Evolutionary conservation across 164 flowering plant species (phyloP).

Genomic region (Buxus sempervirens): DNA sequence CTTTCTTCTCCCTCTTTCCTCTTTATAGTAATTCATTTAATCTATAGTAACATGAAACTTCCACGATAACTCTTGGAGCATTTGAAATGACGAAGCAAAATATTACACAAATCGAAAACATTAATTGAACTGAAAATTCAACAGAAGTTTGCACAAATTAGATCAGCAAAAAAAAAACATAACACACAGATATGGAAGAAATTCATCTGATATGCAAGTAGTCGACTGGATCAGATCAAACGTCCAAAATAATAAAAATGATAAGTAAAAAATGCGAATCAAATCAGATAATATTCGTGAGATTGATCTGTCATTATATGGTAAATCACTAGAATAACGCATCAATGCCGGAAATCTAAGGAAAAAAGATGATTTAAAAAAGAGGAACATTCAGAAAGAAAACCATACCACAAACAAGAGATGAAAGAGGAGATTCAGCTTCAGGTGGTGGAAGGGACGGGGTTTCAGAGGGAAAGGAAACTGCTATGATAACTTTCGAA

Average conservation of each 20-base stretch:
- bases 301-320: too few relatives aligned
- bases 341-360: too few relatives aligned
- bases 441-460: conserved; percentile 18
- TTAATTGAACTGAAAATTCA: not conserved
- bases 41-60: not conserved
- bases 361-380: not conserved
- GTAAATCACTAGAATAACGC: too few relatives aligned
- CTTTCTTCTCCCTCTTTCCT: not conserved
- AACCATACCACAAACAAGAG: conserved; percentile 38
- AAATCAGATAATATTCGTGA: not conserved
- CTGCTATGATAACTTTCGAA: conserved; percentile 15
- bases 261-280: not conserved
- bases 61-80: not conserved
- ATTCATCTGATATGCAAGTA: not conserved
- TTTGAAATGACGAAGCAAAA: not conserved
- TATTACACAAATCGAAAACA: not conserved
- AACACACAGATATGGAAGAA: too few relatives aligned
- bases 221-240: not conserved
- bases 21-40: too few relatives aligned
- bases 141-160: not conserved
- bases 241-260: too few relatives aligned
- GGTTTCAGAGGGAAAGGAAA: conserved; percentile 33
- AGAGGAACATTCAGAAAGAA: not conserved
- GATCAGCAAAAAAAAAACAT: too few relatives aligned
- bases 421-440: conserved; percentile 39